Conservation (phyloP, 2,329 filamentous ascomycete species). For the Teratosphaeria zuluensis region DNA sequence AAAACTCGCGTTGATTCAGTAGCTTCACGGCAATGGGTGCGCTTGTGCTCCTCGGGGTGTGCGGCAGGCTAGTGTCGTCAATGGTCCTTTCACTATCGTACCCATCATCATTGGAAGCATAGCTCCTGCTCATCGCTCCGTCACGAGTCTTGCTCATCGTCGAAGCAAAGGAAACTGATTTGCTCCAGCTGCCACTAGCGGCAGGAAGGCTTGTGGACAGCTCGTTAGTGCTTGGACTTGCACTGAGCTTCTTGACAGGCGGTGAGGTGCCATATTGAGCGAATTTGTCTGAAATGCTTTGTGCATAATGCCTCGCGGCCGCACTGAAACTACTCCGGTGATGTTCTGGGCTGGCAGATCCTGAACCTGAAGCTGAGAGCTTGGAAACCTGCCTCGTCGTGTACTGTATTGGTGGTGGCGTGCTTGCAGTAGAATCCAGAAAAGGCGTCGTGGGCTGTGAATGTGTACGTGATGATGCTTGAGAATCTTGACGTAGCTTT, state of each 20-base stretch:
- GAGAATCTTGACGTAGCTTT: slow-evolving; percentile 11
- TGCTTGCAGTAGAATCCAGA: slow-evolving; percentile 19
- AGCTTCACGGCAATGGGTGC: slow-evolving; percentile 39
- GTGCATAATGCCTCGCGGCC: slow-evolving; percentile 24
- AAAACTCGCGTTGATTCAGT: slow-evolving; percentile 49
- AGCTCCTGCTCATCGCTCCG: slow-evolving; percentile 23
- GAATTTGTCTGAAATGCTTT: slow-evolving; percentile 25
- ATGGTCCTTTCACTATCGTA: slow-evolving; percentile 26
- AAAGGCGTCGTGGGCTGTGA: slow-evolving; percentile 23
- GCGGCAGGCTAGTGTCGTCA: slow-evolving; percentile 26
- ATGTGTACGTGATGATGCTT: slow-evolving; percentile 15
- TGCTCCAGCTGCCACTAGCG: slow-evolving; percentile 39
- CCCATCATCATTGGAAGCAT: slow-evolving; percentile 16
- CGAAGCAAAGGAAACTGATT: slow-evolving; percentile 23
- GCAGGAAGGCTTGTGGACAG: slow-evolving; percentile 19
- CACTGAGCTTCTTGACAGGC: slow-evolving; percentile 15
- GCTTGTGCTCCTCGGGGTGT: slow-evolving; percentile 24
- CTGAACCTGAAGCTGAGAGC: slow-evolving; percentile 18
- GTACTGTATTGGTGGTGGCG: slow-evolving; percentile 17
- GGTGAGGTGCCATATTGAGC: slow-evolving; percentile 23
- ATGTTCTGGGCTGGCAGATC: slow-evolving; percentile 23
- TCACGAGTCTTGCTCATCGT: slow-evolving; percentile 10
- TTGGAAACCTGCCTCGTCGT: slow-evolving; percentile 12
- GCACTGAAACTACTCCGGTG: slow-evolving; percentile 25
- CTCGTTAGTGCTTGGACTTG: slow-evolving; percentile 19